Percentiles rank a stretch among this genome's conserved stretches.
Conservation (phyloP, 768 basidiomycete genomes). For the Mycena pura region DNA sequence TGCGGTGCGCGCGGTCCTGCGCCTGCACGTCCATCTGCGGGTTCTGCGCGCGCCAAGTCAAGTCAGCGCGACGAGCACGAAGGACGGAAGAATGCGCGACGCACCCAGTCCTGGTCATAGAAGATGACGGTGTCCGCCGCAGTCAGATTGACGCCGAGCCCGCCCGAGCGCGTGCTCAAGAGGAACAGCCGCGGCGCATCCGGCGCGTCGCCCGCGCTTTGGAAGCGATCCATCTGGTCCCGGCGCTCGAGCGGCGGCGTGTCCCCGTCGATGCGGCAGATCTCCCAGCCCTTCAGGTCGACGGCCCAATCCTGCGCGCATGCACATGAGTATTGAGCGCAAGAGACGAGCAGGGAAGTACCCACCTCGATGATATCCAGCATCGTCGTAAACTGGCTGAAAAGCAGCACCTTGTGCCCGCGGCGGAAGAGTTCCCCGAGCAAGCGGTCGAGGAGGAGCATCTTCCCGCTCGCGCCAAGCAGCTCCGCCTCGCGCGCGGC, state of each 20-base stretch:
- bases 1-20: conserved; percentile 93
- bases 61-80: background rate
- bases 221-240: conserved; percentile 86
- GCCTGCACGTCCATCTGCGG: conserved; percentile 98
- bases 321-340: background rate
- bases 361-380: conserved; percentile 90
- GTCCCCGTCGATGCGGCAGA: conserved; percentile 93
- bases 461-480: conserved; percentile 91
- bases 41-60: conserved; percentile 56
- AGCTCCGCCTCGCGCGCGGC: conserved; percentile 79
- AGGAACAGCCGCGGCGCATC: conserved; percentile 79
- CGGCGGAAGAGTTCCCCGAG: conserved; percentile 81
- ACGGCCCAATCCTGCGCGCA: conserved; percentile 79
- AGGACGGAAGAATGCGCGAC: conserved; percentile 31
- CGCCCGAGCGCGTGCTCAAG: conserved; percentile 80
- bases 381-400: conserved; percentile 97
- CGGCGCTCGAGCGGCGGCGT: conserved; percentile 84
- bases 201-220: conserved; percentile 65
- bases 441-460: conserved; percentile 93
- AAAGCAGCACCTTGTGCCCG: conserved; percentile 85
- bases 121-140: conserved; percentile 93
- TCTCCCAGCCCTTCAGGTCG: conserved; percentile 79
- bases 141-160: conserved; percentile 80
- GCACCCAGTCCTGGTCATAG: conserved; percentile 91
- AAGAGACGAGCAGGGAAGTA: background rate